Percentiles rank a stretch among this genome's conserved stretches.
Conservation (phyloP, 2,329 filamentous ascomycete genomes). For the Trichoderma sp. region DNA sequence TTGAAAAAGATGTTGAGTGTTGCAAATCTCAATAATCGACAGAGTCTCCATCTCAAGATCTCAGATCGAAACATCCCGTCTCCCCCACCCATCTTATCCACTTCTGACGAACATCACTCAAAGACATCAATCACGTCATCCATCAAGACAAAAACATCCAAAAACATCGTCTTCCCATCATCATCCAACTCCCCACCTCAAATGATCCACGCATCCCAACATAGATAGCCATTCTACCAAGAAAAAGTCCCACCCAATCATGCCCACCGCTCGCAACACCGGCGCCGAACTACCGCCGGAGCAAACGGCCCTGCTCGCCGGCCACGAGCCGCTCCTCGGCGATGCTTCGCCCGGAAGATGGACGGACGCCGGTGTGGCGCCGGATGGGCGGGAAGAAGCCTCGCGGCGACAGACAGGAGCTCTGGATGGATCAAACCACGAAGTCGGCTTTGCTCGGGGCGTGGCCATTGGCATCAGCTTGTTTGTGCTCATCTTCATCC, state of each 20-base stretch:
- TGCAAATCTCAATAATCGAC: background rate
- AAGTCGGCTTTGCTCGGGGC: background rate
- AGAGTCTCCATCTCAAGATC: background rate
- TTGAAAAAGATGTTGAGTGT: background rate
- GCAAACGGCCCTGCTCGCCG: background rate
- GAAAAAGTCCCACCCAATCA: background rate
- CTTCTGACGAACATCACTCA: background rate
- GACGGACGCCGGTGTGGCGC: background rate
- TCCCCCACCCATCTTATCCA: background rate
- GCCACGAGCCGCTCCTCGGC: background rate
- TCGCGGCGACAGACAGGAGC: background rate
- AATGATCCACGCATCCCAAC: background rate
- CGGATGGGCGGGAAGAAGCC: background rate
- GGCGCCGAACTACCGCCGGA: background rate
- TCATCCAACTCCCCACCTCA: background rate
- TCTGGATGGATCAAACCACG: background rate
- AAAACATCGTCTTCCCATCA: background rate
- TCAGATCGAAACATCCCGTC: background rate
- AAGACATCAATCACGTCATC: background rate
- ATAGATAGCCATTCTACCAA: background rate
- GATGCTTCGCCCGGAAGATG: background rate
- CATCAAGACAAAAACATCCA: background rate
- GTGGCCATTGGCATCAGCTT: constrained; percentile 21
- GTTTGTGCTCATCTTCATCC: constrained; percentile 33
- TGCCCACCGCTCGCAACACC: background rate